These are phyloP conservation scores for Trichoderma harzianum DNA, from an alignment of 2,329 filamentous ascomycete genomes.

Conservation along the genomic window DNA sequence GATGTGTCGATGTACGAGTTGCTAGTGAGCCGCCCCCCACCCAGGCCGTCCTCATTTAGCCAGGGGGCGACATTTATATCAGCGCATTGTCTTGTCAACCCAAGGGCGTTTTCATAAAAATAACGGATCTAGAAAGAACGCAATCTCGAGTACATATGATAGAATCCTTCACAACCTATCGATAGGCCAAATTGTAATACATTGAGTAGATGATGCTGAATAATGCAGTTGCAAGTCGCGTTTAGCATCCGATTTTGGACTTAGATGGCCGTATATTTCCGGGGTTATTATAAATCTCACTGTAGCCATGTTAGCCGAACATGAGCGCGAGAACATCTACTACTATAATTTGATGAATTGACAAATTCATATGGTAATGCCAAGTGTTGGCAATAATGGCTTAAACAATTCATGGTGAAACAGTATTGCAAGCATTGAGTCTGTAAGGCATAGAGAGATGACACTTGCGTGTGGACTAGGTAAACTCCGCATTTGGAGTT, in stretches of 20 bases:
- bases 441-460: background rate
- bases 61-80: background rate
- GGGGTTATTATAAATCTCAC: background rate
- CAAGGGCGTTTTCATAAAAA: background rate
- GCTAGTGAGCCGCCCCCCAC: background rate
- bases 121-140: background rate
- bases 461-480: background rate
- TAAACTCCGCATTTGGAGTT: background rate
- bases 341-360: background rate
- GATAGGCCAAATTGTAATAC: background rate
- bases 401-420: background rate
- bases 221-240: background rate
- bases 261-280: background rate
- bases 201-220: background rate
- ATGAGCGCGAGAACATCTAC: background rate
- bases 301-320: background rate
- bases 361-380: background rate
- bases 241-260: background rate
- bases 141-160: background rate
- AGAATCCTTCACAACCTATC: background rate
- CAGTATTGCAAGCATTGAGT: background rate
- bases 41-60: background rate
- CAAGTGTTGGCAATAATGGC: background rate
- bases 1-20: background rate
- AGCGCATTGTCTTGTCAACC: background rate